phyloP scores from a whole-genome alignment of 371 early-diverging fungal genomes.

The Mortierella sp. region DNA sequence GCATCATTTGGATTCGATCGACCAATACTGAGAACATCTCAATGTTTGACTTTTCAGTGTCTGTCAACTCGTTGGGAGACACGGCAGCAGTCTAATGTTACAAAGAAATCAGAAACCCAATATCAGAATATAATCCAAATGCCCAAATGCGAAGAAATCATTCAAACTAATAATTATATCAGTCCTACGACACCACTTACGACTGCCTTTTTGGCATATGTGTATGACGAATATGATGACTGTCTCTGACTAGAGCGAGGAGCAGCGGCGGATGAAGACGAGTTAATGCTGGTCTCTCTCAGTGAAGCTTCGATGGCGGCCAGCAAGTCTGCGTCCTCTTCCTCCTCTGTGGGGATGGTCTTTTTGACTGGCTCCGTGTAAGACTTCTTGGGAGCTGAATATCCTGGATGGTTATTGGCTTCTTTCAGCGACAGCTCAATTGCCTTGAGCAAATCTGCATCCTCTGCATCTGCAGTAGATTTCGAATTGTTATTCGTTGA shows the following conservation, averaged over 20 bases:
- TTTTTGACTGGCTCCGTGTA: conserved; percentile 11
- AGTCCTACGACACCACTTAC: not conserved
- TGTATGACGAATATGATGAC: conserved; percentile 37
- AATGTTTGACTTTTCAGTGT: conserved; percentile 79
- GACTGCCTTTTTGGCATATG: conserved; percentile 10
- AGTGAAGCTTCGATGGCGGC: conserved; percentile 96
- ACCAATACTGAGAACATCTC: conserved; percentile 77
- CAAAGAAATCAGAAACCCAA: too few species aligned
- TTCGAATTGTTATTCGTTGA: conserved; percentile 12
- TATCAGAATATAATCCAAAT: too few species aligned
- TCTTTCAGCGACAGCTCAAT: conserved; percentile 90
- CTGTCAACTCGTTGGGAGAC: conserved; percentile 59
- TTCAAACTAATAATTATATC: not conserved
- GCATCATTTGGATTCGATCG: conserved; percentile 69
- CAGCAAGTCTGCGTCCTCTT: conserved; percentile 89
- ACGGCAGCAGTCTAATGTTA: not conserved
- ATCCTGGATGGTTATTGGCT: conserved; percentile 63
- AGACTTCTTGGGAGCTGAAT: not conserved
- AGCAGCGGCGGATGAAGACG: not conserved
- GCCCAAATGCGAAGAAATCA: too few species aligned
- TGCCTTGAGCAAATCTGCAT: conserved; percentile 83
- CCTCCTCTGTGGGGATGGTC: conserved; percentile 52
- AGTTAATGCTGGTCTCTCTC: conserved; percentile 68
- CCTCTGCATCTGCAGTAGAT: conserved; percentile 36
- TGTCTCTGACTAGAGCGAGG: conserved; percentile 17